phyloP scores from a whole-genome alignment of 306 rosid species.

The Astragalus membranaceus region DNA sequence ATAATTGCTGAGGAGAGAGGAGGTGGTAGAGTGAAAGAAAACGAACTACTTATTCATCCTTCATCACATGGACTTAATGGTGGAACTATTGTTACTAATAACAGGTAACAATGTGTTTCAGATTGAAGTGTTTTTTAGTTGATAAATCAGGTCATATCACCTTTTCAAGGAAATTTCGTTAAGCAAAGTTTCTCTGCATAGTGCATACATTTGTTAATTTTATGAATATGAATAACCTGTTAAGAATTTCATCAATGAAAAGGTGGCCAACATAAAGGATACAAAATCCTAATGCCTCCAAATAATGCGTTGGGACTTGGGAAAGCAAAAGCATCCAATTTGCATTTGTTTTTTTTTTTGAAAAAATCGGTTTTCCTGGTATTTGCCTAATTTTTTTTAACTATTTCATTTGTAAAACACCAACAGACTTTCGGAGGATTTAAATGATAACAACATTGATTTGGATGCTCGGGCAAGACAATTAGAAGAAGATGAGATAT shows the following conservation, averaged over 20 bases:
- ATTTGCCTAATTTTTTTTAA: not conserved
- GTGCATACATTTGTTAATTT: not conserved
- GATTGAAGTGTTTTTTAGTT: conserved; percentile 4
- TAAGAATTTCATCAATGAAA: not conserved
- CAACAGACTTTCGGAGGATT: no score
- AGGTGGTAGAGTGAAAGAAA: conserved; percentile 50
- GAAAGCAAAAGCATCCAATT: not conserved
- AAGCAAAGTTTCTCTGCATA: not conserved
- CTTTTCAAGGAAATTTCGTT: not conserved
- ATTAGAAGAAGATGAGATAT: no score
- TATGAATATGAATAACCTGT: not conserved
- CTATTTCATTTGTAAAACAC: no score
- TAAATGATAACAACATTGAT: not conserved
- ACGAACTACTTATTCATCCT: conserved; percentile 39
- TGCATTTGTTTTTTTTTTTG: not conserved
- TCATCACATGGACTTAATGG: conserved; percentile 23
- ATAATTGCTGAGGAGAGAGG: conserved; percentile 30
- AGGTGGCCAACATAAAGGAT: not conserved
- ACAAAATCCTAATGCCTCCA: not conserved
- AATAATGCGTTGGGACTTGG: not conserved
- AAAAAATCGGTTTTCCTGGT: not conserved
- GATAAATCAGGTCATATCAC: not conserved
- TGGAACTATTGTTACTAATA: conserved; percentile 11
- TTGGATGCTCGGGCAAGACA: not conserved
- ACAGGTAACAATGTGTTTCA: conserved; percentile 35